phyloP scores from a whole-genome alignment of 768 basidiomycete species.

The Xerocomellus dryophilus region DNA sequence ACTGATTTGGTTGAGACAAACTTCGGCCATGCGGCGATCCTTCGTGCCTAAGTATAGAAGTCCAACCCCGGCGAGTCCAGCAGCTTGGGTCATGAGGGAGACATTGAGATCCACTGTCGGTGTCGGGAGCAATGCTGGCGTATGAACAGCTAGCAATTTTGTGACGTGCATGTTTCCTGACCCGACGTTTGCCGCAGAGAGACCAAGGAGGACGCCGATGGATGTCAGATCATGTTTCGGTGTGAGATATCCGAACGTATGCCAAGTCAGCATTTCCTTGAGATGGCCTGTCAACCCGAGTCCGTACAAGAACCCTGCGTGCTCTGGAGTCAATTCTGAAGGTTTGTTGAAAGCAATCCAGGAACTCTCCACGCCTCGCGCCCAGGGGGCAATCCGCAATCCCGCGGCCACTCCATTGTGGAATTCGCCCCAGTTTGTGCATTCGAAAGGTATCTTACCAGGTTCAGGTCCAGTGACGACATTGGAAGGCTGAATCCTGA shows the following conservation, averaged over 20 bases:
- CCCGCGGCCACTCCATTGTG: conserved; percentile 96
- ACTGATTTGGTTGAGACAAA: conserved; percentile 81
- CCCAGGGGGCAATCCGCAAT: conserved; percentile 74
- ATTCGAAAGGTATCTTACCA: conserved; percentile 73
- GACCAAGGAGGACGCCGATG: conserved; percentile 89
- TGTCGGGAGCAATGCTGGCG: conserved; percentile 86
- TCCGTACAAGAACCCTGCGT: conserved; percentile 94
- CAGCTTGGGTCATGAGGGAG: conserved; percentile 83
- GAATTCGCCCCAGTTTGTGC: conserved; percentile 90
- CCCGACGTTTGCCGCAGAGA: conserved; percentile 87
- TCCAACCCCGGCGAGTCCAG: conserved; percentile 84
- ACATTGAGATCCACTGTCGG: conserved; percentile 88
- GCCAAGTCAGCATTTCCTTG: conserved; percentile 87
- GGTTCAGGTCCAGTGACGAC: conserved; percentile 59
- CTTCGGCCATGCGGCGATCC: conserved; percentile 89
- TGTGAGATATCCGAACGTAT: conserved; percentile 92
- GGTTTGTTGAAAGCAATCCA: conserved; percentile 98
- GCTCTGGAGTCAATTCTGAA: conserved; percentile 82
- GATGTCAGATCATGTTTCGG: conserved; percentile 96
- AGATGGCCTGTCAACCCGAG: conserved; percentile 91
- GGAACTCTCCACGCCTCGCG: conserved; percentile 78
- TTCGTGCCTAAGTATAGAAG: conserved; percentile 86
- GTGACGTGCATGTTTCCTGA: conserved; percentile 85
- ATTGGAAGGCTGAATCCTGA: conserved; percentile 74
- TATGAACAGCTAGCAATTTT: conserved; percentile 88